A percentile compares a stretch with the other conserved stretches of the same genome.
Conservation (phyloP, 192 early-diverging fungal genomes). For the Gaertneriomyces sp. region DNA sequence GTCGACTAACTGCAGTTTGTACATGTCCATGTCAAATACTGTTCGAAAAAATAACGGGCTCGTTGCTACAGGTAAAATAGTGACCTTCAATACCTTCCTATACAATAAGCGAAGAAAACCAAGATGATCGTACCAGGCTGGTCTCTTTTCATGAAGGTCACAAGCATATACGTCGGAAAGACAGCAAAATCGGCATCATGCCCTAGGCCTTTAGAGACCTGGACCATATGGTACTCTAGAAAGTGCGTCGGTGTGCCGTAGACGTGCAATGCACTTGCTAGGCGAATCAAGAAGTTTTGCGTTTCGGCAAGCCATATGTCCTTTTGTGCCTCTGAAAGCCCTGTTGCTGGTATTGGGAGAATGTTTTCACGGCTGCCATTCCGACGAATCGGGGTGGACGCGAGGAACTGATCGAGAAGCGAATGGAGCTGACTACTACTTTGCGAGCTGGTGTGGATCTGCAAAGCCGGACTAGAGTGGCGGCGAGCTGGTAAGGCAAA, state of each 20-base stretch:
- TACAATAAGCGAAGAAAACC: conserved; percentile 6
- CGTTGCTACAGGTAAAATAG: background rate
- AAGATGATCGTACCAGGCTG: conserved; percentile 12
- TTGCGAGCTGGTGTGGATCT: background rate
- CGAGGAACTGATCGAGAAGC: conserved; percentile 21
- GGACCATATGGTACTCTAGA: conserved; percentile 26
- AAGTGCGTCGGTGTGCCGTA: conserved; percentile 38
- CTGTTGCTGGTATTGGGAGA: background rate
- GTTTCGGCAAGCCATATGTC: background rate
- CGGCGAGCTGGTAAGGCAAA: too few relatives aligned
- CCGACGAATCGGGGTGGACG: conserved; percentile 6
- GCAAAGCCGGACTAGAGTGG: too few relatives aligned
- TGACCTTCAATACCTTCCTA: conserved; percentile 7
- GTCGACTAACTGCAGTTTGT: conserved; percentile 30
- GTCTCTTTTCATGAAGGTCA: conserved; percentile 8
- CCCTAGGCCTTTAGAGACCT: conserved; percentile 18
- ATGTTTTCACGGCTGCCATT: background rate
- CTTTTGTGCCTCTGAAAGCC: background rate
- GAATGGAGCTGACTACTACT: conserved; percentile 10
- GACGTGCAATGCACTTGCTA: conserved; percentile 27
- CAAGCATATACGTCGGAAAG: conserved; percentile 22
- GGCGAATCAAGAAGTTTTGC: conserved; percentile 28
- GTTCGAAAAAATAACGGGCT: conserved; percentile 21
- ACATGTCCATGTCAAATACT: conserved; percentile 19
- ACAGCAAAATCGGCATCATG: conserved; percentile 11